phyloP scores from a whole-genome alignment of 192 early-diverging fungal genomes.

The Entophlyctis helioformis region DNA sequence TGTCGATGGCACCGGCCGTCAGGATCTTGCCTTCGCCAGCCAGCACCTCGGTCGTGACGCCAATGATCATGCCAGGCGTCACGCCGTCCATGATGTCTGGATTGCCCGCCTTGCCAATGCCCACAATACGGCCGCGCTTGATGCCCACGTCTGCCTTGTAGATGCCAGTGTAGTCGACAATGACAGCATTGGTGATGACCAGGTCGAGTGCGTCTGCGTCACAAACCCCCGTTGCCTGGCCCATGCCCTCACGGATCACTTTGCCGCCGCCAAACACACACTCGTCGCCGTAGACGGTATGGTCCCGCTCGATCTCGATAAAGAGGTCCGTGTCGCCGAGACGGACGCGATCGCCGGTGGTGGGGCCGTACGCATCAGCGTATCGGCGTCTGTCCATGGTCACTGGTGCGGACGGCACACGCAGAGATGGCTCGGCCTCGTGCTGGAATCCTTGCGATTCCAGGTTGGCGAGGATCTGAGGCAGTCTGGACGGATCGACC shows the following conservation, averaged over 20 bases:
- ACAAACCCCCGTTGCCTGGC: conserved; percentile 54
- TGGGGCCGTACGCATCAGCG: conserved; percentile 86
- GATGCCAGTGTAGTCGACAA: conserved; percentile 88
- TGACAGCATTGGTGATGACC: conserved; percentile 88
- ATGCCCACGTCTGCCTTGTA: conserved; percentile 98
- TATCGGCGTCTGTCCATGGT: conserved; percentile 71
- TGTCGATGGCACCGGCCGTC: conserved; percentile 87
- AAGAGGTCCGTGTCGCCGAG: conserved; percentile 77
- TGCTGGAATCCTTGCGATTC: conserved; percentile 49
- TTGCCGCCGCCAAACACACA: conserved; percentile 92
- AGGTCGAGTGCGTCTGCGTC: conserved; percentile 74
- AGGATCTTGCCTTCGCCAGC: conserved; percentile 85
- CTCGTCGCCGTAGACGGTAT: conserved; percentile 87
- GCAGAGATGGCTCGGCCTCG: conserved; percentile 34
- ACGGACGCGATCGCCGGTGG: conserved; percentile 76
- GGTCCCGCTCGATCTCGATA: conserved; percentile 82
- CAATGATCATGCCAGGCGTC: conserved; percentile 77
- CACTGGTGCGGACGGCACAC: conserved; percentile 39
- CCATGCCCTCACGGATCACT: conserved; percentile 93
- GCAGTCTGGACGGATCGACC: conserved; percentile 37
- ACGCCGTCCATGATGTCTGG: conserved; percentile 95
- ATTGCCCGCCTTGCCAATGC: conserved; percentile 95
- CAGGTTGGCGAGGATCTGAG: conserved; percentile 41
- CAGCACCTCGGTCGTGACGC: conserved; percentile 81
- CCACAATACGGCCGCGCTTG: conserved; percentile 69